Percentiles rank a stretch among this genome's conserved stretches.
Evolutionary conservation across 2,329 filamentous ascomycete species (phyloP).

Genomic region (Aspergillus sp.): DNA sequence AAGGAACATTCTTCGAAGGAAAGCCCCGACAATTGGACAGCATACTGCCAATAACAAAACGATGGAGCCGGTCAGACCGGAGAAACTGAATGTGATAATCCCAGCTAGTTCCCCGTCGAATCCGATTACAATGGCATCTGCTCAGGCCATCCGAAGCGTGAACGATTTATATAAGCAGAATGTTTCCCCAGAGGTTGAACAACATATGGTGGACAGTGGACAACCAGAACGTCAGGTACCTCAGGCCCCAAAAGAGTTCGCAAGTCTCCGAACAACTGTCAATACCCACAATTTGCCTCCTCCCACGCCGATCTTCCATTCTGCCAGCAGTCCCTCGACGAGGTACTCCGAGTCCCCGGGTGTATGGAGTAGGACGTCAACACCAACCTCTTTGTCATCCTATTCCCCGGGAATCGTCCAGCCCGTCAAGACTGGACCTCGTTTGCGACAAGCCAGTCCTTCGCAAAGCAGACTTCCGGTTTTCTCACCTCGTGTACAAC

Average conservation of each 20-base stretch:
- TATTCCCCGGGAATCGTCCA: slow-evolving; percentile 47
- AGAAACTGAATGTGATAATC: slow-evolving; percentile 33
- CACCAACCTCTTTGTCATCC: slow-evolving; percentile 49
- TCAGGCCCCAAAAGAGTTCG: slow-evolving; percentile 36
- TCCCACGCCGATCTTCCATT: slow-evolving; percentile 36
- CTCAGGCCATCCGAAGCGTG: slow-evolving; percentile 10
- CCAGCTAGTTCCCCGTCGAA: slow-evolving; percentile 17
- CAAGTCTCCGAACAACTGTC: slow-evolving; percentile 35
- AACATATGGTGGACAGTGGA: slow-evolving; percentile 12
- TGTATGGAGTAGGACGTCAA: slow-evolving; percentile 47
- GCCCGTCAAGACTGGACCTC: slow-evolving; percentile 35
- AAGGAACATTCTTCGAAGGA: slow-evolving; percentile 42
- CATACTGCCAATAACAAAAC: slow-evolving; percentile 22
- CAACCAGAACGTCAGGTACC: slow-evolving; percentile 14
- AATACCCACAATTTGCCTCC: slow-evolving; percentile 36
- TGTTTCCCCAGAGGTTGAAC: slow-evolving; percentile 14
- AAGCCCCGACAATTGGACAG: slow-evolving; percentile 40
- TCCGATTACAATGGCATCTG: slow-evolving; percentile 14
- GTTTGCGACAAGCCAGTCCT: slow-evolving; percentile 35
- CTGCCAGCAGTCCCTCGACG: slow-evolving; percentile 45
- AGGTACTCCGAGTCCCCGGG: slow-evolving; percentile 46
- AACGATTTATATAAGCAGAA: slow-evolving; percentile 9
- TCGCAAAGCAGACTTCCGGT: slow-evolving; percentile 36
- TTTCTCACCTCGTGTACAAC: slow-evolving; percentile 21
- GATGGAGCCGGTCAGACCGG: slow-evolving; percentile 10